phyloP scores from a whole-genome alignment of 371 early-diverging fungal genomes.

The Entomophthora muscae region DNA sequence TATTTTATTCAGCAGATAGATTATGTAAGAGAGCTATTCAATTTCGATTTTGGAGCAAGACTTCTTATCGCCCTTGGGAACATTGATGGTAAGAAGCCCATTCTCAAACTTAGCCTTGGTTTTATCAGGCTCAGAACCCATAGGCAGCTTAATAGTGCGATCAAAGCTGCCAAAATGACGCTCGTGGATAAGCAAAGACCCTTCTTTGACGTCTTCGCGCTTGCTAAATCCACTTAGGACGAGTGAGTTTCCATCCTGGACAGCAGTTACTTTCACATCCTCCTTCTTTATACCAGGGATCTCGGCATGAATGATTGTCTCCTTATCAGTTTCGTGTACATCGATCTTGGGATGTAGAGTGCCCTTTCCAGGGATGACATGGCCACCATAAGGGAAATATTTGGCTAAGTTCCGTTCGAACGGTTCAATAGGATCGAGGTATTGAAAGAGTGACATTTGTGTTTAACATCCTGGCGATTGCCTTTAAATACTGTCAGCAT shows the following conservation, averaged over 20 bases:
- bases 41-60: no score
- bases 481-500: no score
- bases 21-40: no score
- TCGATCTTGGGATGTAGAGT: conserved; percentile 16
- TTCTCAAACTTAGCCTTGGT: conserved; percentile 30
- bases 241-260: conserved; percentile 18
- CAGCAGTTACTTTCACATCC: conserved; percentile 20
- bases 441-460: no score
- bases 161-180: conserved; percentile 27
- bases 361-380: no score
- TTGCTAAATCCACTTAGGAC: conserved; percentile 20
- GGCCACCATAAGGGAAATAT: no score
- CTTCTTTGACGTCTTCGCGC: conserved; percentile 15
- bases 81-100: conserved; percentile 28
- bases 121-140: conserved; percentile 20
- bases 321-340: conserved; percentile 22
- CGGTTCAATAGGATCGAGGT: no score
- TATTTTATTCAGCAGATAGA: no score
- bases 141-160: conserved; percentile 30
- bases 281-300: conserved; percentile 32
- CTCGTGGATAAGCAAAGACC: conserved; percentile 23
- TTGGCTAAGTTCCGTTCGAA: no score
- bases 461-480: no score
- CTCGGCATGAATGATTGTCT: conserved; percentile 21
- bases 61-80: no score